Evolutionary conservation across 2,329 filamentous ascomycete genomes (phyloP).

Genomic region (Alternaria burnsii): DNA sequence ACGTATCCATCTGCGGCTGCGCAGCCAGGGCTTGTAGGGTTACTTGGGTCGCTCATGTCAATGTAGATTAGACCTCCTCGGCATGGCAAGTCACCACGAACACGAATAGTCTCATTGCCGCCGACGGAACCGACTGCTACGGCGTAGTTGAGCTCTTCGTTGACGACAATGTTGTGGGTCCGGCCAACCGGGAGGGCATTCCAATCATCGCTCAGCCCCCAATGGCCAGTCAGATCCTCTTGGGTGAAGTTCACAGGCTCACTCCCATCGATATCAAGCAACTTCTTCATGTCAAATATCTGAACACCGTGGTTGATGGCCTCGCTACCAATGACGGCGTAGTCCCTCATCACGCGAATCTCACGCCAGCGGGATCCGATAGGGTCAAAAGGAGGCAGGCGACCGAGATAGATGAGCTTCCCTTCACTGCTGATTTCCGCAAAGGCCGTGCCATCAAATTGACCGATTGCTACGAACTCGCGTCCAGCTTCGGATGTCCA

Average conservation of each 20-base stretch:
- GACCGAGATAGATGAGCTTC: conserved; percentile 60
- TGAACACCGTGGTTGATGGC: conserved; percentile 62
- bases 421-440: conserved; percentile 55
- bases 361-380: conserved; percentile 60
- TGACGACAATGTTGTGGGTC: conserved; percentile 47
- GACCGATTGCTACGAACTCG: conserved; percentile 62
- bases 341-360: conserved; percentile 54
- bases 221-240: conserved; percentile 37
- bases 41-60: conserved; percentile 61
- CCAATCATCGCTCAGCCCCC: conserved; percentile 14
- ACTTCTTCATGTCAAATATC: conserved; percentile 67
- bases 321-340: conserved; percentile 49
- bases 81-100: conserved; percentile 50
- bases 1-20: conserved; percentile 64
- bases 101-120: conserved; percentile 37
- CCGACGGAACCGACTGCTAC: conserved; percentile 40
- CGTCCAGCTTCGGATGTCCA: conserved; percentile 61
- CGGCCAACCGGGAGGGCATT: conserved; percentile 38
- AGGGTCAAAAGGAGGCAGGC: conserved; percentile 57
- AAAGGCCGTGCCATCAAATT: conserved; percentile 49
- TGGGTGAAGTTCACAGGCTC: conserved; percentile 38
- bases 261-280: conserved; percentile 35
- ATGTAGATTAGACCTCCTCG: conserved; percentile 64
- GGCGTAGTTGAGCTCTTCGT: conserved; percentile 41
- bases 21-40: conserved; percentile 62